These are phyloP conservation scores for Acanthamoeba rhysodes DNA, from an alignment of 208 protist genomes.

Conservation along the genomic window DNA sequence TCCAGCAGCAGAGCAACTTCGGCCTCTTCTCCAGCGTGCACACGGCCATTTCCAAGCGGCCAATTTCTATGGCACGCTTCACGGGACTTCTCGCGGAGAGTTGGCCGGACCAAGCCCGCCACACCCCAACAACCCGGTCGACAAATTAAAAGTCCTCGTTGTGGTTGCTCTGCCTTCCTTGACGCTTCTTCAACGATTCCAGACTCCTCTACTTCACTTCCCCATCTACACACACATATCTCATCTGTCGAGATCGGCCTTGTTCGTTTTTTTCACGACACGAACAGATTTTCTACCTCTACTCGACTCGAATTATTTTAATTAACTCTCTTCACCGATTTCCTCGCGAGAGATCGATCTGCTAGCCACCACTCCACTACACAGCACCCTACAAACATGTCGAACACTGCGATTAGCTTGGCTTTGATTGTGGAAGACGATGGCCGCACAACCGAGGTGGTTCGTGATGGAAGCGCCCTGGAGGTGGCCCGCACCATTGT, in stretches of 20 bases:
- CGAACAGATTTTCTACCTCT: not conserved
- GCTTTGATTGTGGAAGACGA: conserved; percentile 44
- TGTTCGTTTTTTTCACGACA: no score
- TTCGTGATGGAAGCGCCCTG: conserved; percentile 45
- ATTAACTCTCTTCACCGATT: not conserved
- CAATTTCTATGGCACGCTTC: not conserved
- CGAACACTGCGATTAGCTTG: conserved; percentile 46
- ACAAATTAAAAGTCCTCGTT: not conserved
- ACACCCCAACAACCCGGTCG: not conserved
- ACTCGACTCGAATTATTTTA: not conserved
- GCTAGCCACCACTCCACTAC: not conserved
- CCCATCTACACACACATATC: not conserved
- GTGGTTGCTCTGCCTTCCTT: not conserved
- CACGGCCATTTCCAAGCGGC: no score
- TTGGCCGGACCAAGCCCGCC: not conserved
- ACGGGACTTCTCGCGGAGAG: not conserved
- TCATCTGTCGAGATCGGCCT: no score
- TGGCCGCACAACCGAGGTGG: conserved; percentile 43
- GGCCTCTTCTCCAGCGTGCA: no score
- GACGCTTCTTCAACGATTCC: not conserved
- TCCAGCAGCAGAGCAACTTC: no score
- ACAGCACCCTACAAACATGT: not conserved
- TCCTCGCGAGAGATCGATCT: not conserved
- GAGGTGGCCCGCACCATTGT: conserved; percentile 46
- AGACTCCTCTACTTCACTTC: not conserved